These are phyloP conservation scores for Thozetella sp. DNA, from an alignment of 495 filamentous ascomycete species.

Conservation along the genomic window DNA sequence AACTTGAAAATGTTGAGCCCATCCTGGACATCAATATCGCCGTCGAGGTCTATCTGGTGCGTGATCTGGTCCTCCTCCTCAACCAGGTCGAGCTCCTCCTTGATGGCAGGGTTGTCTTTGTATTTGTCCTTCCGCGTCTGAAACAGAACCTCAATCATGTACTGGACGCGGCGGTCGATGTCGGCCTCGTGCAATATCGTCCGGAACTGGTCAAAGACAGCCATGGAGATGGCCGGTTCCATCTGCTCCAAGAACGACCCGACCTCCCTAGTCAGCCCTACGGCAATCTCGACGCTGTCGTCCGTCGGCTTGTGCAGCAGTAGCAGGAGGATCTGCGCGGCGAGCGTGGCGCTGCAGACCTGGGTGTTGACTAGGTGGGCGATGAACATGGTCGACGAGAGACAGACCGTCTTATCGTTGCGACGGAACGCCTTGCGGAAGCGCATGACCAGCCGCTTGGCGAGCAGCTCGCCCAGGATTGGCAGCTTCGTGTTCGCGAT, in stretches of 20 bases:
- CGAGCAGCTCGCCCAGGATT: constrained; percentile 86
- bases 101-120: constrained; percentile 89
- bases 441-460: constrained; percentile 84
- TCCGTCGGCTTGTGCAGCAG: constrained; percentile 93
- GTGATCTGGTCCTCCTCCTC: constrained; percentile 98
- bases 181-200: constrained; percentile 93
- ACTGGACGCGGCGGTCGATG: constrained; percentile 95
- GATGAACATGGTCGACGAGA: constrained; percentile 89
- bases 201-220: constrained; percentile 93
- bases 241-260: constrained; percentile 94
- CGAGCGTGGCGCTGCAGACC: constrained; percentile 90
- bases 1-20: constrained; percentile 93
- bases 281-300: constrained; percentile 97
- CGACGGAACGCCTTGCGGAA: constrained; percentile 95
- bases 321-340: constrained; percentile 86
- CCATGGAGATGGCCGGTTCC: constrained; percentile 79
- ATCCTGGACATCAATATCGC: constrained; percentile 81
- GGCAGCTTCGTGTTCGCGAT: constrained; percentile 98
- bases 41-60: constrained; percentile 76
- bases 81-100: constrained; percentile 91
- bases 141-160: constrained; percentile 98
- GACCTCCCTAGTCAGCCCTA: constrained; percentile 86
- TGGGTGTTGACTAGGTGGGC: constrained; percentile 95
- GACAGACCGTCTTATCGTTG: constrained; percentile 94
- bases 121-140: constrained; percentile 95